These are phyloP conservation scores for Globisporangium ultimum DNA, from an alignment of 352 stramenopile genomes.

Conservation along the genomic window DNA sequence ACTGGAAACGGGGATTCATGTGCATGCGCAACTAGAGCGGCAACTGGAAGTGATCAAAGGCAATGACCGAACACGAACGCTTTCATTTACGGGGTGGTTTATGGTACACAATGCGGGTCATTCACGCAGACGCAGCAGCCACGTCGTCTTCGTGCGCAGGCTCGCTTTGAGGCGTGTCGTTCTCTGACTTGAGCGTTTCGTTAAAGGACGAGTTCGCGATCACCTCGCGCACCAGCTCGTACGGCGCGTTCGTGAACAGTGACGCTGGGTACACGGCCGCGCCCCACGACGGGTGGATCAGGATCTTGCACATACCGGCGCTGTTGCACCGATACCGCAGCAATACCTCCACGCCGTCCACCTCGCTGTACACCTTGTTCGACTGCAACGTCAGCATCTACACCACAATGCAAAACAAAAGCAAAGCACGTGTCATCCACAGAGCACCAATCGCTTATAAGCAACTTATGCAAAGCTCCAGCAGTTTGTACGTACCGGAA, in stretches of 20 bases:
- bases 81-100: not conserved
- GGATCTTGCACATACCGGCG: slow-evolving; percentile 96
- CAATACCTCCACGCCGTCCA: slow-evolving; percentile 92
- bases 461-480: not conserved
- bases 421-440: not conserved
- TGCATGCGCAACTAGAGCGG: not conserved
- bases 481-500: slow-evolving; percentile 63
- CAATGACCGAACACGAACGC: not conserved
- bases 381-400: slow-evolving; percentile 90
- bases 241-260: slow-evolving; percentile 93
- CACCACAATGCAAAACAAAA: not conserved
- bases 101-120: not conserved
- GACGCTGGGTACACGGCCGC: slow-evolving; percentile 95
- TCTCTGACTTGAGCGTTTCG: slow-evolving; percentile 7
- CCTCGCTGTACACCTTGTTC: slow-evolving; percentile 96
- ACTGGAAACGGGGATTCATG: no score
- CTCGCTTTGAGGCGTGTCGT: slow-evolving; percentile 16
- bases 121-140: not conserved
- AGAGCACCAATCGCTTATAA: not conserved
- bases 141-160: slow-evolving; percentile 16
- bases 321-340: slow-evolving; percentile 80
- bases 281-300: slow-evolving; percentile 94
- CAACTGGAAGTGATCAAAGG: not conserved
- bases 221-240: slow-evolving; percentile 68
- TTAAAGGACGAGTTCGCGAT: slow-evolving; percentile 33